A percentile compares a stretch with the other conserved stretches of the same genome.
Evolutionary conservation across 2,329 filamentous ascomycete genomes (phyloP).

Genomic region (Penicillium freii): DNA sequence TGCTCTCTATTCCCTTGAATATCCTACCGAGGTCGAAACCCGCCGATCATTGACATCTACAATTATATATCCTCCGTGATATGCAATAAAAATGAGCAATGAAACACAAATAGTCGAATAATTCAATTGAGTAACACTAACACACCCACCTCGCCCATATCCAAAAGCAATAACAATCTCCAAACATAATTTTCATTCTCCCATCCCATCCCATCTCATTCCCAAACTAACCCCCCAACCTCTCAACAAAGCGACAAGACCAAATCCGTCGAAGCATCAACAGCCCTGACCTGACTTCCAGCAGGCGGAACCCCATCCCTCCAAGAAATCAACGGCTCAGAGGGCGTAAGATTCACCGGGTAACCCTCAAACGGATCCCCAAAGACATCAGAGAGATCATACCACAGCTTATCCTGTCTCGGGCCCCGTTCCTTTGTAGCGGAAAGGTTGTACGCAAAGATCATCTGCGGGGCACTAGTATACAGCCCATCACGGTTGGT

Average conservation of each 20-base stretch:
- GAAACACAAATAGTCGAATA: neutral
- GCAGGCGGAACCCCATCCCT: slow-evolving; percentile 31
- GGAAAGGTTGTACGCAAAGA: slow-evolving; percentile 44
- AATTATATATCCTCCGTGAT: neutral
- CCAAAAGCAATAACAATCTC: neutral
- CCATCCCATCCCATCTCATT: neutral
- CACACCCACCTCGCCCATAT: neutral
- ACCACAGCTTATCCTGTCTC: slow-evolving; percentile 33
- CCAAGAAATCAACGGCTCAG: slow-evolving; percentile 31
- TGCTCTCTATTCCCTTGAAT: neutral
- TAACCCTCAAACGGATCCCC: slow-evolving; percentile 43
- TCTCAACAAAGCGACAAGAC: slow-evolving; percentile 27
- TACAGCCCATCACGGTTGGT: slow-evolving; percentile 35
- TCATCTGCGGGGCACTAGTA: slow-evolving; percentile 36
- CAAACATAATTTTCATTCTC: neutral
- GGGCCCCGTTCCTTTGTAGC: slow-evolving; percentile 9
- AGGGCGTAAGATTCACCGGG: slow-evolving; percentile 24
- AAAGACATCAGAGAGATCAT: slow-evolving; percentile 47
- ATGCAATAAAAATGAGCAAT: neutral
- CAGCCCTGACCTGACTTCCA: slow-evolving; percentile 33
- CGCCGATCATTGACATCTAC: slow-evolving; percentile 1
- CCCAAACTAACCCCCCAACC: neutral
- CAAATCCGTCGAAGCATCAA: slow-evolving; percentile 23
- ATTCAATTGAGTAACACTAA: neutral
- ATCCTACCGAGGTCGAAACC: neutral